Conservation (phyloP, 345 rosid species). For the Eucalyptus regnans region DNA sequence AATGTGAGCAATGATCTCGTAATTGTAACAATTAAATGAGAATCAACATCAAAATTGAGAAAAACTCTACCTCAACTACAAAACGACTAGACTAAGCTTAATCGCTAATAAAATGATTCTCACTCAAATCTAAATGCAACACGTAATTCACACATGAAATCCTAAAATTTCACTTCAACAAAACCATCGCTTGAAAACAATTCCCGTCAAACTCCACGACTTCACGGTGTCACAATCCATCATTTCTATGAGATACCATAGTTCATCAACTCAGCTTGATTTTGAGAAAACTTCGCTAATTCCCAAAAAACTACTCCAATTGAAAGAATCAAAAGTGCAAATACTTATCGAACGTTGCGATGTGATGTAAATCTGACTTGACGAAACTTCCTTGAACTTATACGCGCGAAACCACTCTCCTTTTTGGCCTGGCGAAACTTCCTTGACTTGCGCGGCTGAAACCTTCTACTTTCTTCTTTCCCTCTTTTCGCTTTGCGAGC, state of each 20-base stretch:
- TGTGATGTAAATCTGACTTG: neutral
- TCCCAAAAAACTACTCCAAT: neutral
- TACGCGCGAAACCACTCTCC: neutral
- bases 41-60: neutral
- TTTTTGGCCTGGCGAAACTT: too few species aligned
- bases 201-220: neutral
- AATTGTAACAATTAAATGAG: too few species aligned
- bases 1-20: rapidly evolving
- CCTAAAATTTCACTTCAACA: neutral
- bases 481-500: neutral
- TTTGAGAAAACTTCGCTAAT: neutral
- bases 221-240: neutral
- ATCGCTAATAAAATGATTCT: neutral
- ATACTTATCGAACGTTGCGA: neutral
- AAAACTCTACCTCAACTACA: too few species aligned
- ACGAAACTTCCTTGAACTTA: neutral
- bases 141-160: too few species aligned
- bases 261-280: neutral
- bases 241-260: neutral
- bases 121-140: too few species aligned
- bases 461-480: neutral
- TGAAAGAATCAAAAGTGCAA: neutral
- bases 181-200: neutral
- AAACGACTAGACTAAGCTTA: neutral
- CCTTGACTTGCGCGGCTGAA: too few species aligned